Evolutionary conservation across 139 green algal genomes (phyloP).

Genomic region (Coccomyxa sp.): DNA sequence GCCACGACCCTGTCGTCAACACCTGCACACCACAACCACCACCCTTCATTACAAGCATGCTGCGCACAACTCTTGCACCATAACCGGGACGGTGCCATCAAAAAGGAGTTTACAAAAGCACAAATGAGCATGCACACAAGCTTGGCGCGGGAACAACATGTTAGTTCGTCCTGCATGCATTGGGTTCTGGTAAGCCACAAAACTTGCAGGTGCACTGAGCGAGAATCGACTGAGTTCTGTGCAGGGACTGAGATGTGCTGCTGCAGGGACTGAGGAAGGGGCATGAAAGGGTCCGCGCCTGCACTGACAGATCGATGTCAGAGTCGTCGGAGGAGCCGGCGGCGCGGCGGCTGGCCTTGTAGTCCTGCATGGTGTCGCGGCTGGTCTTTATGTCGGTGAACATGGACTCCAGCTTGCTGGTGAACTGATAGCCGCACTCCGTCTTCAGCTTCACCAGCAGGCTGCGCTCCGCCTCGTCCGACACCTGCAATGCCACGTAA

Average conservation of each 20-base stretch:
- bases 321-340: conserved; percentile 13
- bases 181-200: no score
- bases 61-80: neutral
- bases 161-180: no score
- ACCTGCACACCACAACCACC: conserved; percentile 52
- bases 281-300: conserved; percentile 42
- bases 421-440: conserved; percentile 98
- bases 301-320: conserved; percentile 74
- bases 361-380: conserved; percentile 81
- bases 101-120: neutral
- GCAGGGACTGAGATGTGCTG: no score
- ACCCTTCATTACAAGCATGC: neutral
- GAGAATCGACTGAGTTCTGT: no score
- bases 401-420: conserved; percentile 97
- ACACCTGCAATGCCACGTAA: conserved; percentile 7
- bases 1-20: conserved; percentile 94
- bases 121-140: neutral
- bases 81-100: no score
- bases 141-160: neutral
- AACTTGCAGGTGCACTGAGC: no score
- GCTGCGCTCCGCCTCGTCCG: conserved; percentile 80
- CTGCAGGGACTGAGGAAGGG: neutral
- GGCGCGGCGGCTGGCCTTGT: conserved; percentile 39
- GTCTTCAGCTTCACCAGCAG: conserved; percentile 97
- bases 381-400: conserved; percentile 97